A percentile compares a stretch with the other conserved stretches of the same genome.
These are phyloP conservation scores for Rhizopus delemar DNA, from an alignment of 371 early-diverging fungal species.

Conservation along the genomic window DNA sequence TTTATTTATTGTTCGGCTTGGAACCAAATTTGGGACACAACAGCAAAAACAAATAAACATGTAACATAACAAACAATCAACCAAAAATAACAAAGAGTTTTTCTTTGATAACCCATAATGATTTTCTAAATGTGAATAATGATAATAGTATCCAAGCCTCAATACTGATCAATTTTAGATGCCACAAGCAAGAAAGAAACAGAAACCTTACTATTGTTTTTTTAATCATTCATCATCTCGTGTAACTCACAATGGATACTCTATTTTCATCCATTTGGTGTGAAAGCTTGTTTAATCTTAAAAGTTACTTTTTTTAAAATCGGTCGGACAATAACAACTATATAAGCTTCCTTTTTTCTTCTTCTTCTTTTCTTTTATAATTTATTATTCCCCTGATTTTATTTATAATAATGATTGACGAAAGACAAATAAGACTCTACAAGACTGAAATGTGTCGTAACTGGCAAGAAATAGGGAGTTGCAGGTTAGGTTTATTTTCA, in stretches of 20 bases:
- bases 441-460: slow-evolving; percentile 95
- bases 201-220: background rate
- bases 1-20: slow-evolving; percentile 16
- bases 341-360: slow-evolving; percentile 8
- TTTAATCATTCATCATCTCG: background rate
- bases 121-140: too few species aligned
- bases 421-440: slow-evolving; percentile 62
- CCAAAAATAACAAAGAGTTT: background rate
- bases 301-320: slow-evolving; percentile 11
- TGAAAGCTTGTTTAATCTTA: slow-evolving; percentile 2
- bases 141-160: too few species aligned
- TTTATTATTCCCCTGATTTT: background rate
- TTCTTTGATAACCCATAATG: too few species aligned
- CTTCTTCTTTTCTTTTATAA: slow-evolving; percentile 4
- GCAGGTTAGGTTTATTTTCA: slow-evolving; percentile 52
- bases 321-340: slow-evolving; percentile 7
- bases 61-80: slow-evolving; percentile 6
- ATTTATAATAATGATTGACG: background rate
- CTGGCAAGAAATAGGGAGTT: slow-evolving; percentile 77
- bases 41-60: slow-evolving; percentile 4
- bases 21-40: slow-evolving; percentile 13
- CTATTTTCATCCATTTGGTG: background rate
- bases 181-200: background rate
- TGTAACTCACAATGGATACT: background rate
- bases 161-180: background rate